Percentiles rank a stretch among this genome's conserved stretches.
Conservation (phyloP, 345 rosid species). For the Iberis pinnata region DNA sequence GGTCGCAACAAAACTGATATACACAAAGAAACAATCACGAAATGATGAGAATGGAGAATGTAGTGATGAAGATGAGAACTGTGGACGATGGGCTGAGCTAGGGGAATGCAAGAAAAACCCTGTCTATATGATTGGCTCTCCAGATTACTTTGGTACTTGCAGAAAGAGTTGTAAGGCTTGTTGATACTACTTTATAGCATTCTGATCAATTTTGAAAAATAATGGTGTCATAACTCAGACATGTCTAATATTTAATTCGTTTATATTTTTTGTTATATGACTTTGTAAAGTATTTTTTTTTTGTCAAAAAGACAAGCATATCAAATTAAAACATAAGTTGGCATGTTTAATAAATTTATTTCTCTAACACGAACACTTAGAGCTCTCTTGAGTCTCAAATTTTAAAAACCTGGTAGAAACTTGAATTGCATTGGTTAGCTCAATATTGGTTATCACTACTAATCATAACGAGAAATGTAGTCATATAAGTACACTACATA, state of each 20-base stretch:
- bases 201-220: conserved; percentile 1
- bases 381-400: background rate
- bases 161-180: conserved; percentile 80
- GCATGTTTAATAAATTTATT: background rate
- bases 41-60: conserved; percentile 37
- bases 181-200: conserved; percentile 12
- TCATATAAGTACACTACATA: no score
- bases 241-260: background rate
- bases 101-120: conserved; percentile 88
- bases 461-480: background rate
- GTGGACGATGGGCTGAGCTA: conserved; percentile 62
- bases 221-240: background rate
- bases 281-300: background rate
- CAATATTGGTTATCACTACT: background rate
- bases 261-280: background rate
- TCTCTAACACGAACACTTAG: no score
- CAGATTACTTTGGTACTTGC: conserved; percentile 85
- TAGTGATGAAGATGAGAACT: conserved; percentile 66
- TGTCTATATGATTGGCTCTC: conserved; percentile 79
- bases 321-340: background rate
- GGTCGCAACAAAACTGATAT: conserved; percentile 60
- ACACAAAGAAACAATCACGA: conserved; percentile 31
- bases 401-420: background rate
- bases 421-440: background rate
- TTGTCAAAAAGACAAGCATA: background rate